A percentile compares a stretch with the other conserved stretches of the same genome.
phyloP scores from a whole-genome alignment of 148 eudicot species.

The Chenopodium quinoa region DNA sequence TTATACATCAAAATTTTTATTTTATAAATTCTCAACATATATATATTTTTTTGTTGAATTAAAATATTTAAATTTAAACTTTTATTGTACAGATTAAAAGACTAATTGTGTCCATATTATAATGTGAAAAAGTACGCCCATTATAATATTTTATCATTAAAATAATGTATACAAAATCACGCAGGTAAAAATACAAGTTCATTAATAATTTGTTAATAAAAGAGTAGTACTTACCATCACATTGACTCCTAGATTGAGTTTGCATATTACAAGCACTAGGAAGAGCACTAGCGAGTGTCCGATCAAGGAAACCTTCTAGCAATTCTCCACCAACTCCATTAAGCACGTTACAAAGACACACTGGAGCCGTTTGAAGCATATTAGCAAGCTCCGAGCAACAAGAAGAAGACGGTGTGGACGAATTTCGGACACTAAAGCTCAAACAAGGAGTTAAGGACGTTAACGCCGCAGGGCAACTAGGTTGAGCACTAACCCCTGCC shows the following conservation, averaged over 20 bases:
- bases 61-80: too few relatives aligned
- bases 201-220: neutral
- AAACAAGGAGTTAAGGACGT: conserved; percentile 40
- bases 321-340: conserved; percentile 37
- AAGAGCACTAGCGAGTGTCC: conserved; percentile 23
- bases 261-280: conserved; percentile 23
- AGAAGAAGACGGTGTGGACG: conserved; percentile 40
- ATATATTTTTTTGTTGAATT: too few relatives aligned
- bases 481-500: conserved; percentile 18
- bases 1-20: too few relatives aligned
- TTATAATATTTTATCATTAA: too few relatives aligned
- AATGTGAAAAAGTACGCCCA: too few relatives aligned
- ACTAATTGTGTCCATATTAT: too few relatives aligned
- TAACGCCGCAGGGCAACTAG: conserved; percentile 26
- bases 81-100: too few relatives aligned
- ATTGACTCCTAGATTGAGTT: conserved; percentile 9
- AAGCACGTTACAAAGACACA: conserved; percentile 48
- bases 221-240: conserved; percentile 13
- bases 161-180: too few relatives aligned
- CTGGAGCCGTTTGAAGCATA: conserved; percentile 41
- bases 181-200: neutral
- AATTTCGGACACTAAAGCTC: conserved; percentile 28
- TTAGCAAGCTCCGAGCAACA: conserved; percentile 48
- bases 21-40: too few relatives aligned
- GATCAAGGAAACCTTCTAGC: conserved; percentile 17